phyloP scores from a whole-genome alignment of 192 early-diverging fungal genomes.

The Jimgerdemannia lactiflua region DNA sequence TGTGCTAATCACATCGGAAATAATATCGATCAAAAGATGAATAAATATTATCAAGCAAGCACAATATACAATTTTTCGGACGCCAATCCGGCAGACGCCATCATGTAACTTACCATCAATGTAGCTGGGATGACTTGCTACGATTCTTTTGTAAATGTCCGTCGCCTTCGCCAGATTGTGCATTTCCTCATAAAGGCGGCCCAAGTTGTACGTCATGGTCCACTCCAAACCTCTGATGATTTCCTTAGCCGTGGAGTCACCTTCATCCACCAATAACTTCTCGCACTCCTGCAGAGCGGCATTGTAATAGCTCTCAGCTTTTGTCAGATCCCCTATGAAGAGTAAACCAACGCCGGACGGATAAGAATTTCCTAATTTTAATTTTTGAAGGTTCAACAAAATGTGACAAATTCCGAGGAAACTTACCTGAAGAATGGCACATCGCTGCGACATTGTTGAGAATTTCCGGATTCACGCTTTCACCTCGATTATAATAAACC shows the following conservation, averaged over 20 bases:
- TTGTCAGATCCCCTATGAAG: slow-evolving; percentile 11
- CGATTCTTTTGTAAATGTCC: slow-evolving; percentile 61
- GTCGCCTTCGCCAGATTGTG: slow-evolving; percentile 56
- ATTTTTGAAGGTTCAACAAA: too few species aligned
- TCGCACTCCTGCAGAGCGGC: slow-evolving; percentile 43
- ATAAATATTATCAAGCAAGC: background rate
- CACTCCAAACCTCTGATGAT: slow-evolving; percentile 20
- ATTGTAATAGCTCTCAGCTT: slow-evolving; percentile 42
- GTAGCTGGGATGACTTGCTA: slow-evolving; percentile 66
- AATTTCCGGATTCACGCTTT: slow-evolving; percentile 54
- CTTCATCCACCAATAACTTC: slow-evolving; percentile 14
- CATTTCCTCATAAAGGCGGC: slow-evolving; percentile 62
- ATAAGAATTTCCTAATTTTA: background rate
- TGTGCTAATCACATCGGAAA: slow-evolving; percentile 37
- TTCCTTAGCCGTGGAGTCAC: slow-evolving; percentile 18
- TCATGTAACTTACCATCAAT: slow-evolving; percentile 45
- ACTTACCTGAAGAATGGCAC: slow-evolving; percentile 54
- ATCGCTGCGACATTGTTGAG: slow-evolving; percentile 88
- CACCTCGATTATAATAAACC: slow-evolving; percentile 18
- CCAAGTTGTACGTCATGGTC: slow-evolving; percentile 77
- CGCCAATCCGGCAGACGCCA: slow-evolving; percentile 8
- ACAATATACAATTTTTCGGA: background rate
- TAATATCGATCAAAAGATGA: slow-evolving; percentile 7
- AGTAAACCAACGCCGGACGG: background rate
- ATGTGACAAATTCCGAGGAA: too few species aligned